Evolutionary conservation across 2,329 filamentous ascomycete species (phyloP).

Genomic region (Dactylonectria macrodidyma): DNA sequence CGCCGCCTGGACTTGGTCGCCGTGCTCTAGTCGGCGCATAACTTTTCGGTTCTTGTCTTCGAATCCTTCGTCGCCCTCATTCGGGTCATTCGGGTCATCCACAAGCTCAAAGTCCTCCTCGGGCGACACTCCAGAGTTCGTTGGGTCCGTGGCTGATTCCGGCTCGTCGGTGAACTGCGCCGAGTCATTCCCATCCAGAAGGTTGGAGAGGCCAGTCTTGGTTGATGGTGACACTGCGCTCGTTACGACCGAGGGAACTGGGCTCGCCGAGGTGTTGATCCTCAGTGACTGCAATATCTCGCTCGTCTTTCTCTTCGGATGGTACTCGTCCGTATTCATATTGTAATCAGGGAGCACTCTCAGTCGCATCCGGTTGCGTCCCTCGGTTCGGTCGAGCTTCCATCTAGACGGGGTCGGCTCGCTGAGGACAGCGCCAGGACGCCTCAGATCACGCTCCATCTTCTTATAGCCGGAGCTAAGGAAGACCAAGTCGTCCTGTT

Average conservation of each 20-base stretch:
- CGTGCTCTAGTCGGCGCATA: constrained; percentile 91
- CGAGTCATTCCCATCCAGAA: constrained; percentile 40
- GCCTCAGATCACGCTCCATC: constrained; percentile 82
- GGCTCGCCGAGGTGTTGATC: constrained; percentile 48
- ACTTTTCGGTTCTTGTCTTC: constrained; percentile 99
- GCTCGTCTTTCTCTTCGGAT: constrained; percentile 82
- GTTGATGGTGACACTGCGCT: constrained; percentile 37
- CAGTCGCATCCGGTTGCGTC: constrained; percentile 93
- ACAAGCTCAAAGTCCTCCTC: constrained; percentile 98
- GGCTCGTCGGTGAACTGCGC: constrained; percentile 44
- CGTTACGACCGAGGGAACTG: constrained; percentile 38
- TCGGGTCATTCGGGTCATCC: constrained; percentile 89
- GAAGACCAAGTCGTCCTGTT: constrained; percentile 90
- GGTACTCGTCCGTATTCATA: constrained; percentile 79
- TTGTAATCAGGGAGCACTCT: constrained; percentile 86
- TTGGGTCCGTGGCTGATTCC: constrained; percentile 38
- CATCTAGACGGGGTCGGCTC: constrained; percentile 78
- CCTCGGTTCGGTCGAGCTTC: constrained; percentile 96
- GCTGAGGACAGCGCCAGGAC: constrained; percentile 86
- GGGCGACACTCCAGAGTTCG: constrained; percentile 52
- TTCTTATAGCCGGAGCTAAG: constrained; percentile 82
- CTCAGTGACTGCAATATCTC: constrained; percentile 58
- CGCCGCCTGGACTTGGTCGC: constrained; percentile 92
- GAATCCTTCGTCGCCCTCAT: constrained; percentile 81
- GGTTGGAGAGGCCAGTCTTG: constrained; percentile 37